Evolutionary conservation across 352 stramenopile species (phyloP), one percentile per base, ranked within the genome.

Genomic region (Globisporangium radiosum): DNA sequence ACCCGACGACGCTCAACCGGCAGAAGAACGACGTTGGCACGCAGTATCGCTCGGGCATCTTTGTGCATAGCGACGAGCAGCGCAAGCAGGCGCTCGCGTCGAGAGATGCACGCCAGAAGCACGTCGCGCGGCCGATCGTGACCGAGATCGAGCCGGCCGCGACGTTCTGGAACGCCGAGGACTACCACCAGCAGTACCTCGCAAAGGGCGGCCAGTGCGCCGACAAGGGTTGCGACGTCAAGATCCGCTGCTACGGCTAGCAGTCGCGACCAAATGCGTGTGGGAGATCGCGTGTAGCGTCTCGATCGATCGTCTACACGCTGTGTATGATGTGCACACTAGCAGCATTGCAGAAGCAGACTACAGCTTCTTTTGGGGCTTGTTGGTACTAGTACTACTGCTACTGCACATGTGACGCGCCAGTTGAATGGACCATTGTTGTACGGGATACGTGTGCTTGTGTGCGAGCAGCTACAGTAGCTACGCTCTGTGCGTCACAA

Each of bases 161-260:
- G 33, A 56, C 79, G 2, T 99, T 98, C 74, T 99, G 91, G 81
- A 76, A 82, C 45, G 96, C 96, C 0, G 96, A 99, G 69, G 82
- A 89, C 45, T 97, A 97, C 66, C 96, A 99, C 76, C 96, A 99
- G 73, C 86, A 97, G 62, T 99, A 99, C 80, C 74, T 99, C 10
- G 77, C 97, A 65, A 98, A 98, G 65, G 96, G 95, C 11, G 96
- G 96, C 6, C 82, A 96, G 56, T 96, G 82, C 65, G 83, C 96
- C 1, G 90, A 94, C 57, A 99, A 98, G 68, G 94, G 92, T 25
- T 88, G 73, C 60, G 90, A 81, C 2, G 77, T 88, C 7, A 71
- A 72, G 3, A 98, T 99, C 70, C 82, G 93, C 42, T 99, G 95
- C 71, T 95, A 95, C 62, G 86, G 86, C 6, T 94, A 50, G 17